A percentile compares a stretch with the other conserved stretches of the same genome.
Conservation (phyloP, 305 asterid species). For the Salvia sclarea region DNA sequence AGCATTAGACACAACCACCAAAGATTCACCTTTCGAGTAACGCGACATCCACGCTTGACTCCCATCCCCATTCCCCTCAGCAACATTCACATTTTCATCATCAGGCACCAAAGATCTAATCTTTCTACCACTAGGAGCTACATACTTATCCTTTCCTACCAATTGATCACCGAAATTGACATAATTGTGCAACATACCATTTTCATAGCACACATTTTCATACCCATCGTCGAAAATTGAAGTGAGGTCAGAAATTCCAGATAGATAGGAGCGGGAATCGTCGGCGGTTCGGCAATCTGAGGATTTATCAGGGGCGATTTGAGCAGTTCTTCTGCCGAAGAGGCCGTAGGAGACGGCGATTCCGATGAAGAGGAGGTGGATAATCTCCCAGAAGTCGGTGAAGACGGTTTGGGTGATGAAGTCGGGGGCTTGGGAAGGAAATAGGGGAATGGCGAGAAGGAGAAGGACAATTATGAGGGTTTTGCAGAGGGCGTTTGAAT, state of each 20-base stretch:
- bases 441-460: constrained; percentile 57
- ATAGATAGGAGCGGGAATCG: constrained; percentile 37
- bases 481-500: constrained; percentile 51
- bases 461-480: constrained; percentile 47
- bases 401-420: constrained; percentile 47
- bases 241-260: constrained; percentile 55
- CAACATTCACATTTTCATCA: constrained; percentile 31
- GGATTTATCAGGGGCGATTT: constrained; percentile 28
- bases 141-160: constrained; percentile 30
- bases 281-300: constrained; percentile 35
- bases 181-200: constrained; percentile 33
- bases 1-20: constrained; percentile 58
- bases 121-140: constrained; percentile 34
- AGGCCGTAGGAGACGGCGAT: constrained; percentile 78
- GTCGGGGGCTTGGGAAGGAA: constrained; percentile 86
- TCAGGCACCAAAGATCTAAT: constrained; percentile 39
- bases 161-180: constrained; percentile 25
- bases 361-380: constrained; percentile 77
- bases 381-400: constrained; percentile 68
- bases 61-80: constrained; percentile 36
- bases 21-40: constrained; percentile 51
- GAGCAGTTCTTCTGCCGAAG: constrained; percentile 53
- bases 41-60: constrained; percentile 46
- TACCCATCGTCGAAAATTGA: constrained; percentile 63
- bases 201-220: constrained; percentile 50